Conservation (phyloP, 768 basidiomycete genomes). For the Lentinula edodes region DNA sequence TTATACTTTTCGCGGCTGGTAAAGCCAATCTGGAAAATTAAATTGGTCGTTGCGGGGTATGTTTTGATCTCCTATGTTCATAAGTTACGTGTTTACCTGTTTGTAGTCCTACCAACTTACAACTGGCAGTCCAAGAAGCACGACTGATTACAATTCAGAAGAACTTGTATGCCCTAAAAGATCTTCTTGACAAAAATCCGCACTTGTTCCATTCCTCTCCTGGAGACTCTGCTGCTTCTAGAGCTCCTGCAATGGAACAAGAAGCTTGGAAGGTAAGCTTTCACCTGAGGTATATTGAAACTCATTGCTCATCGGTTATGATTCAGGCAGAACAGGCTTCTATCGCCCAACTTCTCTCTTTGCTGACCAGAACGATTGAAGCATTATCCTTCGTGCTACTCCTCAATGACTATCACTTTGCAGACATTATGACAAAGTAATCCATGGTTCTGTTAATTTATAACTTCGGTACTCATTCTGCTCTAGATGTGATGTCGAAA, state of each 20-base stretch:
- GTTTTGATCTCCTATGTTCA: slow-evolving; percentile 13
- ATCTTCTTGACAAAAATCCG: slow-evolving; percentile 74
- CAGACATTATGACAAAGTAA: slow-evolving; percentile 79
- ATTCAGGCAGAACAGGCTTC: slow-evolving; percentile 75
- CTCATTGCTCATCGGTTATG: slow-evolving; percentile 10
- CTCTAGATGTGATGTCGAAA: slow-evolving; percentile 63
- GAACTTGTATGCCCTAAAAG: slow-evolving; percentile 72
- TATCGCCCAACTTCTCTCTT: slow-evolving; percentile 65
- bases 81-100: neutral
- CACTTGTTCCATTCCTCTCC: slow-evolving; percentile 83
- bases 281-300: neutral
- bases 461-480: slow-evolving; percentile 3
- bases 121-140: slow-evolving; percentile 59
- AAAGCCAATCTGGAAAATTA: slow-evolving; percentile 82
- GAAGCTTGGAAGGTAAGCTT: slow-evolving; percentile 80
- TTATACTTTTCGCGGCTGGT: slow-evolving; percentile 83
- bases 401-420: slow-evolving; percentile 84
- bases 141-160: slow-evolving; percentile 67
- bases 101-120: slow-evolving; percentile 26
- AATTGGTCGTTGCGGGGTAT: slow-evolving; percentile 63
- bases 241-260: slow-evolving; percentile 61
- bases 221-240: slow-evolving; percentile 55
- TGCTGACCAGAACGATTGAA: slow-evolving; percentile 85
- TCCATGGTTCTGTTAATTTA: neutral
- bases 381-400: slow-evolving; percentile 92